phyloP scores from a whole-genome alignment of 2,329 filamentous ascomycete genomes.

The Cladobotryum mycophilum region DNA sequence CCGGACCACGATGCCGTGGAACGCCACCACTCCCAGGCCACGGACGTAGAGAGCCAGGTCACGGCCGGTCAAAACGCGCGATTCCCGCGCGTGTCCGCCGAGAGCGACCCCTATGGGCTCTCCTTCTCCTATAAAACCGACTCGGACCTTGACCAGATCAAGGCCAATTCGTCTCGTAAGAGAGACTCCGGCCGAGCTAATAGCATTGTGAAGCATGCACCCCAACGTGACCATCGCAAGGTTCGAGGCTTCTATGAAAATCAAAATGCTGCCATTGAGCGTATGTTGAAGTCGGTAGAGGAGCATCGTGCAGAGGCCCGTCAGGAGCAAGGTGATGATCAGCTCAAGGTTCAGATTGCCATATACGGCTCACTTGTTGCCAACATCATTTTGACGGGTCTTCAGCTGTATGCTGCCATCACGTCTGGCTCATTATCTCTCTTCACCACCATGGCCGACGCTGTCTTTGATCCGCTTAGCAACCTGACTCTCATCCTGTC shows the following conservation, averaged over 20 bases:
- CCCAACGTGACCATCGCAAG: slow-evolving; percentile 40
- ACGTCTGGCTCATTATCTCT: slow-evolving; percentile 87
- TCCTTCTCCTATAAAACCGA: slow-evolving; percentile 70
- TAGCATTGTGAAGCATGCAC: slow-evolving; percentile 16
- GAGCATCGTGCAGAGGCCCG: slow-evolving; percentile 79
- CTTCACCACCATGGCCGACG: slow-evolving; percentile 96
- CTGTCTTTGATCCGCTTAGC: slow-evolving; percentile 85
- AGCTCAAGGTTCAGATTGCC: slow-evolving; percentile 65
- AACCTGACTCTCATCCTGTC: slow-evolving; percentile 83
- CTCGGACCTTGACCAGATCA: slow-evolving; percentile 69
- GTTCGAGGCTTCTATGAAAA: slow-evolving; percentile 78
- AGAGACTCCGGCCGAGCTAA: slow-evolving; percentile 42
- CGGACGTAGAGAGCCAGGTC: slow-evolving; percentile 45
- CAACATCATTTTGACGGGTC: slow-evolving; percentile 68
- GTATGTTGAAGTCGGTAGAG: slow-evolving; percentile 85
- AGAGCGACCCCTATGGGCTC: slow-evolving; percentile 77
- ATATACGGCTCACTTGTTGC: slow-evolving; percentile 66
- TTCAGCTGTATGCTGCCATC: slow-evolving; percentile 86
- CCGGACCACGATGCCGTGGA: slow-evolving; percentile 34
- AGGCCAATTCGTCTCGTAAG: slow-evolving; percentile 74
- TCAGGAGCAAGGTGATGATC: slow-evolving; percentile 74
- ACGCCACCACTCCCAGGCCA: slow-evolving; percentile 34
- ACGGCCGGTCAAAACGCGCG: slow-evolving; percentile 32
- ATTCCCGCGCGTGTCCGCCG: slow-evolving; percentile 52
- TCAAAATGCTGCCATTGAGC: slow-evolving; percentile 91